Percentiles rank a stretch among this genome's conserved stretches.
Evolutionary conservation across 1,139 yeast genomes (phyloP).

Genomic region (Casaregolazyma suthepensis): DNA sequence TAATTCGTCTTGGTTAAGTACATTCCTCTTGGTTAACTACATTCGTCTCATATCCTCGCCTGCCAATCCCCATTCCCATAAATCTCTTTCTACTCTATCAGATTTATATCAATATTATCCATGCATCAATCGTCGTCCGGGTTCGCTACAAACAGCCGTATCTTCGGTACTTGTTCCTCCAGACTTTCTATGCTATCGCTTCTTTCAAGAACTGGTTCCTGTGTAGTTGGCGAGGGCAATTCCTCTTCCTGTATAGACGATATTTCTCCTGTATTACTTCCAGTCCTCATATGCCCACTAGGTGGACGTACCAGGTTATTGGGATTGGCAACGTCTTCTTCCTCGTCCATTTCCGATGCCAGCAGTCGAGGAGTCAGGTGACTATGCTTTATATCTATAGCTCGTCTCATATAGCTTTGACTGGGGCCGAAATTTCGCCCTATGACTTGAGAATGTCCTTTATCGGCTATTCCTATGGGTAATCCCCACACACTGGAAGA

Average conservation of each 20-base stretch:
- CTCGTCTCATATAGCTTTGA: conserved; percentile 27
- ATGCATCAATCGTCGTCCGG: conserved; percentile 43
- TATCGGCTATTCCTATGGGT: conserved; percentile 56
- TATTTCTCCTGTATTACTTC: conserved; percentile 1
- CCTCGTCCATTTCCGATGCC: conserved; percentile 74
- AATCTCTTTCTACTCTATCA: neutral
- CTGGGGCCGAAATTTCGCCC: conserved; percentile 23
- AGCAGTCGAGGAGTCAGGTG: conserved; percentile 66
- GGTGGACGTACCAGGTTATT: conserved; percentile 8
- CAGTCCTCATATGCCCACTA: conserved; percentile 1
- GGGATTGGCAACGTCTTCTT: conserved; percentile 33
- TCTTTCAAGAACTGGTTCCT: conserved; percentile 8
- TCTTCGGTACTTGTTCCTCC: conserved; percentile 37
- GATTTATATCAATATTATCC: neutral
- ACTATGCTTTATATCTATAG: conserved; percentile 64
- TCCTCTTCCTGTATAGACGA: neutral
- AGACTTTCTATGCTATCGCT: conserved; percentile 30
- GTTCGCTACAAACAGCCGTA: conserved; percentile 60
- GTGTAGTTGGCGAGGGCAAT: neutral
- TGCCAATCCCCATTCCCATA: too few relatives aligned
- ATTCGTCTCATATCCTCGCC: too few relatives aligned
- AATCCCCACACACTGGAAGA: conserved; percentile 55
- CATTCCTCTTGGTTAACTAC: too few relatives aligned
- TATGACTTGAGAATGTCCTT: conserved; percentile 31
- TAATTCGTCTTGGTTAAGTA: too few relatives aligned